Evolutionary conservation across 768 basidiomycete genomes (phyloP), one percentile per base, ranked within the genome.

Genomic region (Tricholoma terreum): DNA sequence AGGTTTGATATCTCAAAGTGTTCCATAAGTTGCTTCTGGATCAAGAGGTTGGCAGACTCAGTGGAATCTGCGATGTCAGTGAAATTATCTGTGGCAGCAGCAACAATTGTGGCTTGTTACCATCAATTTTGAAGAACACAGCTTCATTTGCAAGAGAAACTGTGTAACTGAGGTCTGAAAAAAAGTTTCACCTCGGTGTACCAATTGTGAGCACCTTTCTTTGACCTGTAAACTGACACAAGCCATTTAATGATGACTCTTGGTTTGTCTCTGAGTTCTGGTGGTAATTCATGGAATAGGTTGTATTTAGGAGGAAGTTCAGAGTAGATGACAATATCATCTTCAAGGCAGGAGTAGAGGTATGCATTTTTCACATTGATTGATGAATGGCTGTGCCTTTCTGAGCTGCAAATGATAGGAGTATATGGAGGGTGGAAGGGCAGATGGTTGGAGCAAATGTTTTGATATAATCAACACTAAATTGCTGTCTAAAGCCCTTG

Each of bases 61-160:
- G n/a, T n/a, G n/a, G n/a, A 45, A 2, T n/a, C 15, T 4, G 10
- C 33, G 7, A 31, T 45, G 24, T 46, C 27, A n/a, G 27, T 42
- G 30, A 46, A 38, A 38, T 38, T 15, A 15, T 38, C 36, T 9
- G 36, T 38, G 36, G 36, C 5, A 5, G 36, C 14, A 15, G 36
- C 36, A 38, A 38, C 36, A 49, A 55, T 61, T 9, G 19, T 58
- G 17, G 49, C 15, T 65, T 52, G 30, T 57, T 43, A 10, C 51
- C 24, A 11, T 57, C 43, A 30, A 66, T 49, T 15, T 56, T 58
- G 49, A 61, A 66, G 52, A 65, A 72, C 2, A 72, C 51, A 4
- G 69, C 68, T 14, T 65, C 52, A 36, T 70, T 62, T 1, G 62
- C 58, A 5, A 50, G 17, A 27, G 33, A 45, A 19, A 56, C 36